A percentile compares a stretch with the other conserved stretches of the same genome.
Conservation (phyloP, 306 rosid genomes). For the Rosa lucieae region DNA sequence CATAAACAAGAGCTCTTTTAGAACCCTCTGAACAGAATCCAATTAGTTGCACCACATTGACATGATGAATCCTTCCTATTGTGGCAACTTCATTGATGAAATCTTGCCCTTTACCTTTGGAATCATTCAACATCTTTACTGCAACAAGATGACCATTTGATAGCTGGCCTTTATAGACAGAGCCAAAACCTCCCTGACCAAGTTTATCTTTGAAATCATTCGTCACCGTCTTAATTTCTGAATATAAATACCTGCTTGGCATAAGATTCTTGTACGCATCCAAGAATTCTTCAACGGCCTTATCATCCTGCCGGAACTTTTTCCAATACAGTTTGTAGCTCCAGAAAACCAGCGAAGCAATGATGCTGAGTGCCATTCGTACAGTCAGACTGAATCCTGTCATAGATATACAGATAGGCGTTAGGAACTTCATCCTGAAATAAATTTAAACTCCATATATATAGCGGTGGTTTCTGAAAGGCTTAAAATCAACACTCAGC, state of each 20-base stretch:
- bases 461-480: neutral
- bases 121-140: conserved; percentile 9
- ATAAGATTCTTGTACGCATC: neutral
- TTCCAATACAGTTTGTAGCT: conserved; percentile 14
- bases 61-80: conserved; percentile 18
- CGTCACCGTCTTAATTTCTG: neutral
- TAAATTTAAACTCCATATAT: neutral
- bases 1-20: conserved; percentile 19
- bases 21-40: neutral
- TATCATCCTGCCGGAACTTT: neutral
- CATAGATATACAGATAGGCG: neutral
- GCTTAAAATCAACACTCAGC: neutral
- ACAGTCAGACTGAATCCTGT: neutral
- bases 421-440: neutral
- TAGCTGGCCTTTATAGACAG: conserved; percentile 12
- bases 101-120: conserved; percentile 15
- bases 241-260: neutral
- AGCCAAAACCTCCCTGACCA: conserved; percentile 8
- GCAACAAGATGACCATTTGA: conserved; percentile 12
- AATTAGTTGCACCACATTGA: conserved; percentile 12
- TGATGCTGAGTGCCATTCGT: too few relatives aligned
- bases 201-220: neutral
- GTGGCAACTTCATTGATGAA: conserved; percentile 14
- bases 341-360: neutral
- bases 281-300: neutral